Conservation (phyloP, 75 land plant species). For the Azolla pinnata region DNA sequence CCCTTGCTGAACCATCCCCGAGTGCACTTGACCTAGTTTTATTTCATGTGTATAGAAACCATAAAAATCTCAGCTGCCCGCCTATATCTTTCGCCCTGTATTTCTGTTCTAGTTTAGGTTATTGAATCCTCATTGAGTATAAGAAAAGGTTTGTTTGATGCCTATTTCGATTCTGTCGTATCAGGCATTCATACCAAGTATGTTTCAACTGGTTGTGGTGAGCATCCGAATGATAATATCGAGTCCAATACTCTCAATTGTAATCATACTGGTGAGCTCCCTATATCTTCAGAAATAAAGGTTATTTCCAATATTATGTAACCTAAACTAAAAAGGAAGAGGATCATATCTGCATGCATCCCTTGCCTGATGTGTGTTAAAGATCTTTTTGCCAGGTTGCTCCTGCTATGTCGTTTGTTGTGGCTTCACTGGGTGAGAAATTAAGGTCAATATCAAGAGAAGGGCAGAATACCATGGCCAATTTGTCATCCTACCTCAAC, state of each 20-base stretch:
- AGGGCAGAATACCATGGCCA: slow-evolving; percentile 50
- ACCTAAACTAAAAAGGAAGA: no score
- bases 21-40: no score
- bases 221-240: slow-evolving; percentile 58
- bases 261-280: slow-evolving; percentile 53
- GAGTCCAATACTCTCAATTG: slow-evolving; percentile 70
- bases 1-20: no score
- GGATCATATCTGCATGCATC: no score
- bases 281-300: background rate
- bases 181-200: slow-evolving; percentile 76
- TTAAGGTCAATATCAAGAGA: slow-evolving; percentile 58
- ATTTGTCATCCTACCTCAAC: slow-evolving; percentile 73
- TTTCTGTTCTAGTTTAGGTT: no score
- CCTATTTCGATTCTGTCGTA: no score
- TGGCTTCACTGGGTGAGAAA: slow-evolving; percentile 64
- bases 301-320: background rate
- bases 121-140: no score
- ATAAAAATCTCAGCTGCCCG: no score
- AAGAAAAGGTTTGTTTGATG: no score
- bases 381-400: slow-evolving; percentile 37
- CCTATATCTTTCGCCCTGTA: no score
- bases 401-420: slow-evolving; percentile 57
- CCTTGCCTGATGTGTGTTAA: background rate
- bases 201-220: slow-evolving; percentile 71
- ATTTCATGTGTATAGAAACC: no score